Conservation (phyloP, 2,329 filamentous ascomycete species). For the Drechslerella dactyloides region DNA sequence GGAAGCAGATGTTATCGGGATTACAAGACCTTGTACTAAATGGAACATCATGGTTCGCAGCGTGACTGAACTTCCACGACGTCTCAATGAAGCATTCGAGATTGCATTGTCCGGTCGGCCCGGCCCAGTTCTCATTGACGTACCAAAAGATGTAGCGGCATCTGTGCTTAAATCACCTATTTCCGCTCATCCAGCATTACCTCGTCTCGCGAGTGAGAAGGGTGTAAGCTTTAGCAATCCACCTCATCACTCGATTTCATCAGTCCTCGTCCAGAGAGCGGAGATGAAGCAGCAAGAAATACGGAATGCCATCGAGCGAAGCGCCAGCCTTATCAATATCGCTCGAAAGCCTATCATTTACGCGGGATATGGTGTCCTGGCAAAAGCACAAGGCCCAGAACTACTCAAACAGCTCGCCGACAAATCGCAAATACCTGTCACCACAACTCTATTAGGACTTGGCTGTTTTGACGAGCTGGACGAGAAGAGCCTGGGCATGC, state of each 20-base stretch:
- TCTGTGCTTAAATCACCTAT: conserved; percentile 82
- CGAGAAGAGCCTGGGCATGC: conserved; percentile 94
- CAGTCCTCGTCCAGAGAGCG: conserved; percentile 78
- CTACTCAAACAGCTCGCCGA: conserved; percentile 85
- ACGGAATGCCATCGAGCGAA: conserved; percentile 76
- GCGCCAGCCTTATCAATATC: conserved; percentile 81
- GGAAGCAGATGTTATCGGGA: conserved; percentile 91
- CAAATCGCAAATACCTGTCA: conserved; percentile 89
- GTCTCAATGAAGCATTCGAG: conserved; percentile 98
- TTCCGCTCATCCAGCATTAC: conserved; percentile 73
- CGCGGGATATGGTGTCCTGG: conserved; percentile 87
- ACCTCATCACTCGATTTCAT: conserved; percentile 82
- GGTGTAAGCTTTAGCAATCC: too few species aligned
- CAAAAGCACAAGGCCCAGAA: conserved; percentile 76
- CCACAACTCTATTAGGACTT: conserved; percentile 91
- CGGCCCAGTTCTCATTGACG: conserved; percentile 90
- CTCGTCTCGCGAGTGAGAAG: too few species aligned
- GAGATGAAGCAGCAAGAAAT: conserved; percentile 73
- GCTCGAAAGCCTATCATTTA: conserved; percentile 96
- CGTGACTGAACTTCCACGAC: conserved; percentile 85
- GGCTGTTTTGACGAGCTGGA: conserved; percentile 92
- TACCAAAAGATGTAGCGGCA: conserved; percentile 95
- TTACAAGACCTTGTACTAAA: conserved; percentile 93
- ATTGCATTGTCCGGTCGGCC: conserved; percentile 94
- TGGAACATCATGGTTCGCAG: conserved; percentile 99